Conservation (phyloP, 1,284 basidiomycete genomes). For the Coniferiporia sulphurascens region DNA sequence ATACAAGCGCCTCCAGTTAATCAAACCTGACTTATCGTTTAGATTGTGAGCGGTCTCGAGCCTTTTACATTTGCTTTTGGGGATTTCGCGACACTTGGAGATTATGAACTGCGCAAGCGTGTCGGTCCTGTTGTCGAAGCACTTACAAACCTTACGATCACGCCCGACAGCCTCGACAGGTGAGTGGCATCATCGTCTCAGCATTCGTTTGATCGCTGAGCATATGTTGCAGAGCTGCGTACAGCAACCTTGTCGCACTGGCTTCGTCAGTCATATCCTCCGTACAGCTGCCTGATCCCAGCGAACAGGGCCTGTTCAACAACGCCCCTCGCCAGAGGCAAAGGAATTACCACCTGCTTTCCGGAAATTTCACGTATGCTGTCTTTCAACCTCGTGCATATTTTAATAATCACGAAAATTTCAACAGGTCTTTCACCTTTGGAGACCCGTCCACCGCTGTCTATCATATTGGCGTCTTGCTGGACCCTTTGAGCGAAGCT, state of each 20-base stretch:
- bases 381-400: background rate
- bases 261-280: conserved; percentile 68
- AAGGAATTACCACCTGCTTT: conserved; percentile 54
- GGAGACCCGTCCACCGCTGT: conserved; percentile 67
- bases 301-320: conserved; percentile 70
- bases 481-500: conserved; percentile 83
- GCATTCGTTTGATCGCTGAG: conserved; percentile 14
- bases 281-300: conserved; percentile 64
- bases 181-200: conserved; percentile 21
- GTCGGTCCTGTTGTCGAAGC: conserved; percentile 64
- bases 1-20: background rate
- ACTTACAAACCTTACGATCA: conserved; percentile 47
- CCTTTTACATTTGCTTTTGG: conserved; percentile 50
- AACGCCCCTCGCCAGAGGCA: conserved; percentile 50
- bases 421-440: conserved; percentile 56
- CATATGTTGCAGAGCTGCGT: conserved; percentile 38
- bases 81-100: conserved; percentile 66
- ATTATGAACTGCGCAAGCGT: conserved; percentile 70
- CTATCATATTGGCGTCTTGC: conserved; percentile 67
- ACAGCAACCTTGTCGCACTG: conserved; percentile 57
- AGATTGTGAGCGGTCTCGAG: conserved; percentile 65
- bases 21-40: conserved; percentile 13
- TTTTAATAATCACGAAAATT: background rate
- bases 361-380: conserved; percentile 62
- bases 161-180: conserved; percentile 42